phyloP scores from a whole-genome alignment of 202 grass and related monocot genomes.

The Saccharum hybrid region DNA sequence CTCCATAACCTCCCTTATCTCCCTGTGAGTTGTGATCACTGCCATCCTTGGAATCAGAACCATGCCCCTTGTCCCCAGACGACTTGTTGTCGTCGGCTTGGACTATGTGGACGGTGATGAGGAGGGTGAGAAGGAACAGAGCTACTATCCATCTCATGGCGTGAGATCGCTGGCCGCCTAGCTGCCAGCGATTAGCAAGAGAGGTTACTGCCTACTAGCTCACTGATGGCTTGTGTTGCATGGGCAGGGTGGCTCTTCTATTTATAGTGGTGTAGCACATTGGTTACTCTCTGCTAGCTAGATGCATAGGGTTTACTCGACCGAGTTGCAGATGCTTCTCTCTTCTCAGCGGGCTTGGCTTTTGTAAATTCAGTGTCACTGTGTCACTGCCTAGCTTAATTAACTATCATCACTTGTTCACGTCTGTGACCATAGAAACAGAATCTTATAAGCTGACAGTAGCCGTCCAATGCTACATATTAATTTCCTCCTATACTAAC shows the following conservation, averaged over 20 bases:
- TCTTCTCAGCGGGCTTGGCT: neutral
- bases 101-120: slow-evolving; percentile 19
- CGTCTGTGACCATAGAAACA: neutral
- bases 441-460: slow-evolving; percentile 17
- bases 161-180: slow-evolving; percentile 7
- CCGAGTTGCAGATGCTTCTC: neutral
- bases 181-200: neutral
- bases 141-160: slow-evolving; percentile 42
- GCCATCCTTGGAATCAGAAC: neutral
- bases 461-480: neutral
- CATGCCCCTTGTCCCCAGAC: neutral
- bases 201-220: slow-evolving; percentile 13
- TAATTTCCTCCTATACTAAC: neutral
- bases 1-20: neutral
- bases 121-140: slow-evolving; percentile 26
- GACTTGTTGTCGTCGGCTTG: slow-evolving; percentile 38
- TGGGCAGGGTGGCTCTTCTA: neutral
- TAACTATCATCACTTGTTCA: neutral
- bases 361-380: slow-evolving; percentile 31
- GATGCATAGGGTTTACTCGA: neutral
- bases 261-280: slow-evolving; percentile 37
- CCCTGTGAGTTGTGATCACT: neutral
- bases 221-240: slow-evolving; percentile 27
- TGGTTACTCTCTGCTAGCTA: neutral
- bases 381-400: neutral